Evolutionary conservation across 306 rosid species (phyloP), one percentile per base, ranked within the genome.

Genomic region (Betula pendula): DNA sequence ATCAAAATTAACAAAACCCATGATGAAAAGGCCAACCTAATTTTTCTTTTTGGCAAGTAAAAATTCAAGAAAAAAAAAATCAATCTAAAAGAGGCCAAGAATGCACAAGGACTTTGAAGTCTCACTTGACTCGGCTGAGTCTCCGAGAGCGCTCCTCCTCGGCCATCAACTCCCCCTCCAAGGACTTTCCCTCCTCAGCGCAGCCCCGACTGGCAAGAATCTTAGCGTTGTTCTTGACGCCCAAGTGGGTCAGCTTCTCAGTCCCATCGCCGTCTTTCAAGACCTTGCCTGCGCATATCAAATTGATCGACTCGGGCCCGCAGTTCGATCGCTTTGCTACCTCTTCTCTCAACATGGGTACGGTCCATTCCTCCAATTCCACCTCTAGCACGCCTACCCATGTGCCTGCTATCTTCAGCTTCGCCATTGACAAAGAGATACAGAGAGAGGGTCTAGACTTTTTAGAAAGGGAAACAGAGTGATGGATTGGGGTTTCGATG

Each of bases 321-420:
- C 87, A 79, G 87, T 83, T 83, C 0, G 95, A 92, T 75, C 97
- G 96, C 72, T 73, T 81, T 6, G 96, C 95, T 6, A 94, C 81
- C 74, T 88, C 92, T 48, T 90, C 86, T 31, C 94, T 83, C 79
- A 94, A 66, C 73, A 77, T 84, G 42, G 88, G 82, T 6, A 94
- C 77, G 16, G 92, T 94, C 97, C 96, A 92, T 19, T 49, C 22
- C 6, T 86, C 90, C 31, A 91, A 83, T 47, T 89, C 93, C 8
- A 92, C 87, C 65, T 85, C 97, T 11, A 94, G 27, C 17, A 89
- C 82, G 25, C 98, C 98, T 0, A 86, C 72, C 98, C 98, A 92
- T 35, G 91, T 68, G 9, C 98, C 98, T 52, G 90, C 94, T 70
- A 94, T 83, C 91, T 92, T 92, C 80, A 94, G 72, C 78, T 90